Conservation (phyloP, 371 early-diverging fungal species). For the Mucor velutinosus region DNA sequence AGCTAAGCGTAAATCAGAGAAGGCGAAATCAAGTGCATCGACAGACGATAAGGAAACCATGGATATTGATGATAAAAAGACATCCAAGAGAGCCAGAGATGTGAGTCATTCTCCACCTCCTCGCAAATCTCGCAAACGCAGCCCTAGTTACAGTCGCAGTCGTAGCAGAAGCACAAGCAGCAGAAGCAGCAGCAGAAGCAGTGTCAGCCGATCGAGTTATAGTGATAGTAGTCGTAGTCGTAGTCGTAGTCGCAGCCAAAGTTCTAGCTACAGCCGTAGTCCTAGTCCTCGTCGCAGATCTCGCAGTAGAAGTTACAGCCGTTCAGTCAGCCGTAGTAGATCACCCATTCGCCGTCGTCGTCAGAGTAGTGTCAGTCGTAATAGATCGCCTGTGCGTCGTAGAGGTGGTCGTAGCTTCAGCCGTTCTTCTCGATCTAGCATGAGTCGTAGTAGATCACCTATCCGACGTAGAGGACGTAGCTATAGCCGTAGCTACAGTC, state of each 20-base stretch:
- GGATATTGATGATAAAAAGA: neutral
- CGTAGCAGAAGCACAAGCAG: slow-evolving; percentile 9
- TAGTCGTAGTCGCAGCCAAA: slow-evolving; percentile 5
- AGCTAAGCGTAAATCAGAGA: neutral
- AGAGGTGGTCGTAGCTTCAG: slow-evolving; percentile 12
- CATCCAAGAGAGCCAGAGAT: neutral
- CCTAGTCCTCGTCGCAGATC: slow-evolving; percentile 6
- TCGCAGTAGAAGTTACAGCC: slow-evolving; percentile 5
- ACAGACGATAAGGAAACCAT: neutral
- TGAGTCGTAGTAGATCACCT: slow-evolving; percentile 15
- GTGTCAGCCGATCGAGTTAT: slow-evolving; percentile 10
- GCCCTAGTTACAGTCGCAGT: slow-evolving; percentile 2
- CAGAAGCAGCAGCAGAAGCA: slow-evolving; percentile 4
- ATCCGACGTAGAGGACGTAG: slow-evolving; percentile 9
- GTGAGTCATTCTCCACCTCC: neutral
- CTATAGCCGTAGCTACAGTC: slow-evolving; percentile 14
- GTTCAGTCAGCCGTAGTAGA: slow-evolving; percentile 1
- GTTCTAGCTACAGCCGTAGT: slow-evolving; percentile 14
- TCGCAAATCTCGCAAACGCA: slow-evolving; percentile 10
- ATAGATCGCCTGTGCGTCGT: slow-evolving; percentile 1
- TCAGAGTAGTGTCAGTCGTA: neutral
- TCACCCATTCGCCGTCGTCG: slow-evolving; percentile 15
- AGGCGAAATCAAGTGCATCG: neutral
- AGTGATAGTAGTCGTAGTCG: slow-evolving; percentile 19
- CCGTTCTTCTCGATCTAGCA: slow-evolving; percentile 13